Conservation (phyloP, 2,329 filamentous ascomycete species). For the Xylaria sp. region DNA sequence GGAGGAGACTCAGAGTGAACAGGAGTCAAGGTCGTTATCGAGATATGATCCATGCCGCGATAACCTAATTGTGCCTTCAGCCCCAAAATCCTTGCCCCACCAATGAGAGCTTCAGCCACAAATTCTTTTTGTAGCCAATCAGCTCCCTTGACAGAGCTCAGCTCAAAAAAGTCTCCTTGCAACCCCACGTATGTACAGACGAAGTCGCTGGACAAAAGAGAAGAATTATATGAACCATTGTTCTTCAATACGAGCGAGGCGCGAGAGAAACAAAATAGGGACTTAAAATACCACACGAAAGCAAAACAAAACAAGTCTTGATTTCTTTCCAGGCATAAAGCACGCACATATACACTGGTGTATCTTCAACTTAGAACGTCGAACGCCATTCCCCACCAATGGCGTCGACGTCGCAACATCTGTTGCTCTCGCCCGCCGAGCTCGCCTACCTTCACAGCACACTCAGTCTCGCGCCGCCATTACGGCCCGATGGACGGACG, state of each 20-base stretch:
- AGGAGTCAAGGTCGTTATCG: neutral
- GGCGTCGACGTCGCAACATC: constrained; percentile 71
- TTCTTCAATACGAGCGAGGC: neutral
- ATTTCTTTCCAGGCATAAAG: neutral
- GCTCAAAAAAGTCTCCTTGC: constrained; percentile 41
- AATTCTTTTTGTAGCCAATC: constrained; percentile 25
- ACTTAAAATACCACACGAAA: too few species aligned
- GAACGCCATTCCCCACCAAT: constrained; percentile 31
- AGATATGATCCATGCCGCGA: neutral
- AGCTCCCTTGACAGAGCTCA: constrained; percentile 30
- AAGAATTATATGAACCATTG: constrained; percentile 3
- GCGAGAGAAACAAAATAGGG: neutral
- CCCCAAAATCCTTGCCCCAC: constrained; percentile 23
- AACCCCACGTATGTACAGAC: constrained; percentile 36
- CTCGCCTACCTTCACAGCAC: constrained; percentile 94
- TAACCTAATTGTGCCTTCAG: constrained; percentile 9
- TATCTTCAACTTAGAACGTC: neutral
- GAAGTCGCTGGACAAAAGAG: constrained; percentile 1
- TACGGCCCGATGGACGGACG: constrained; percentile 87
- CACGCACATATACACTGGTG: neutral
- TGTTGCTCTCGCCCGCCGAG: constrained; percentile 91
- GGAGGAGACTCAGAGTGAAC: neutral
- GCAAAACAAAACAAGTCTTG: neutral
- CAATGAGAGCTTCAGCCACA: constrained; percentile 40
- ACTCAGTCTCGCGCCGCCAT: constrained; percentile 81